phyloP scores from a whole-genome alignment of 257 asterid species.

The Solanum chilense region DNA sequence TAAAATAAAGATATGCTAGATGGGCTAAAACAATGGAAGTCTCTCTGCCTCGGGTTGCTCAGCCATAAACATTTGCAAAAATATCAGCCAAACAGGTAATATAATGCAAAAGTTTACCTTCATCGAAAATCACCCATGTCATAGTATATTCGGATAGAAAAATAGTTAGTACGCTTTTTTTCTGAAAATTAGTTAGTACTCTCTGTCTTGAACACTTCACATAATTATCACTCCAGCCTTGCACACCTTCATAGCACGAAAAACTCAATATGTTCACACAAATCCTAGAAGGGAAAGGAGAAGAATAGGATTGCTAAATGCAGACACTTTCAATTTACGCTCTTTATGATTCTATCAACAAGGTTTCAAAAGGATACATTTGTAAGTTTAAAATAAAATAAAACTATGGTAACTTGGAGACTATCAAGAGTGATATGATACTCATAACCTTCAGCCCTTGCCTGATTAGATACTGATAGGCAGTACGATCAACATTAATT shows the following conservation, averaged over 20 bases:
- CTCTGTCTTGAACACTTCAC: neutral
- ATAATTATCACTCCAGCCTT: neutral
- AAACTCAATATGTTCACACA: neutral
- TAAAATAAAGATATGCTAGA: neutral
- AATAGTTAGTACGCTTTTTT: neutral
- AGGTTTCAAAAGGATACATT: neutral
- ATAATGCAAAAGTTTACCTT: neutral
- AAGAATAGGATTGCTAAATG: neutral
- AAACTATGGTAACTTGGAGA: neutral
- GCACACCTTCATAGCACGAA: neutral
- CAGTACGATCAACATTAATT: neutral
- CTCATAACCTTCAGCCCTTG: neutral
- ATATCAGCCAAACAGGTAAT: neutral
- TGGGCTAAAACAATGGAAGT: neutral
- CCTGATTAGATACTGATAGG: neutral
- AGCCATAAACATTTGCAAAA: neutral
- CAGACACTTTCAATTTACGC: neutral
- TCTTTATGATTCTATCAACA: neutral
- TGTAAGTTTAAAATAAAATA: no score
- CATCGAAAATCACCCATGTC: neutral
- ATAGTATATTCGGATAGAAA: neutral
- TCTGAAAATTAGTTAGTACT: neutral
- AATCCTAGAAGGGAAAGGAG: neutral
- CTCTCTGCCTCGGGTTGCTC: neutral
- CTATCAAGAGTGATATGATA: neutral